Evolutionary conservation across 2,329 filamentous ascomycete genomes (phyloP).

Genomic region (Neonectria ditissima): DNA sequence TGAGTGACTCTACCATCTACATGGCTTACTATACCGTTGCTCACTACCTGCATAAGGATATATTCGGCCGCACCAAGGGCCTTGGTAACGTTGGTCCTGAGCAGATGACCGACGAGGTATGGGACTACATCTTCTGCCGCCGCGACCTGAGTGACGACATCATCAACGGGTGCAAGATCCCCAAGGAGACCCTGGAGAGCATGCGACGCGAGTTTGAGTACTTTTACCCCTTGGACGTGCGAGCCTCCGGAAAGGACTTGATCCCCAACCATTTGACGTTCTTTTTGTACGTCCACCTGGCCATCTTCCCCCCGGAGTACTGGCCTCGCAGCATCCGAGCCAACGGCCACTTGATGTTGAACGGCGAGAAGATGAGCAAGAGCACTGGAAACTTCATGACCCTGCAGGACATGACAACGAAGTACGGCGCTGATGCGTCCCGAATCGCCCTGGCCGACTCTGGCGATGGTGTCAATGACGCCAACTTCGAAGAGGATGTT

Average conservation of each 20-base stretch:
- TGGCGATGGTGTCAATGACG: slow-evolving; percentile 93
- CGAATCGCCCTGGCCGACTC: slow-evolving; percentile 93
- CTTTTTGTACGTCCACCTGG: slow-evolving; percentile 93
- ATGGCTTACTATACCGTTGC: slow-evolving; percentile 82
- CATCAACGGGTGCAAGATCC: slow-evolving; percentile 74
- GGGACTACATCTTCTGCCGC: slow-evolving; percentile 93
- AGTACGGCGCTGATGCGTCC: slow-evolving; percentile 94
- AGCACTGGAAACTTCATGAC: slow-evolving; percentile 98
- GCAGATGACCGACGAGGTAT: slow-evolving; percentile 94
- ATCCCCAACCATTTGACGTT: slow-evolving; percentile 96
- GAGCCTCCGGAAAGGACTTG: slow-evolving; percentile 91
- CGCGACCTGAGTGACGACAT: slow-evolving; percentile 76
- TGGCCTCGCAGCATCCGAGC: slow-evolving; percentile 89
- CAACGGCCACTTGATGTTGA: slow-evolving; percentile 93
- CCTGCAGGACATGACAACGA: slow-evolving; percentile 83
- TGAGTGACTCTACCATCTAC: slow-evolving; percentile 94
- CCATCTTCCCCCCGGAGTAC: slow-evolving; percentile 87
- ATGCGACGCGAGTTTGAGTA: slow-evolving; percentile 96
- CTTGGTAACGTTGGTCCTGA: slow-evolving; percentile 77
- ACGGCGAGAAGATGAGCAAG: slow-evolving; percentile 99
- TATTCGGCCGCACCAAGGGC: slow-evolving; percentile 82
- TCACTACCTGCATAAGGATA: slow-evolving; percentile 81
- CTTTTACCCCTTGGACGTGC: slow-evolving; percentile 93
- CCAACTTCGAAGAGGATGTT: slow-evolving; percentile 96
- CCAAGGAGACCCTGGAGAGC: slow-evolving; percentile 77